phyloP scores from a whole-genome alignment of 2,329 filamentous ascomycete species.

The Lanzia echinophila region DNA sequence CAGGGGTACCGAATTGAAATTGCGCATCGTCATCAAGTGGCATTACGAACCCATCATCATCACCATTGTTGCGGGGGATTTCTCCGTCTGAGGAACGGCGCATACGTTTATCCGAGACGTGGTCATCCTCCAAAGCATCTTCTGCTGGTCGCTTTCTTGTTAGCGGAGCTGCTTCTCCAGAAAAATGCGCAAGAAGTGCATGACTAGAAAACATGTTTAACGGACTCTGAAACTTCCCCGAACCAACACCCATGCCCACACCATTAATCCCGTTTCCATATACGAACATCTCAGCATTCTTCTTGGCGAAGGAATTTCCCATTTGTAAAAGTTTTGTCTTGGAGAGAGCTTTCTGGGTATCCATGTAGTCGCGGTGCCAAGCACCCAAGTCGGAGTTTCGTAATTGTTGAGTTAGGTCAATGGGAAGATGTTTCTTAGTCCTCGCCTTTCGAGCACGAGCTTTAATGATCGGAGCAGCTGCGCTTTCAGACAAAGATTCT shows the following conservation, averaged over 20 bases:
- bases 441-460: conserved; percentile 26
- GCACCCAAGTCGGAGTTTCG: conserved; percentile 47
- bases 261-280: conserved; percentile 49
- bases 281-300: conserved; percentile 56
- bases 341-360: conserved; percentile 49
- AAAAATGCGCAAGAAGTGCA: conserved; percentile 37
- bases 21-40: conserved; percentile 38
- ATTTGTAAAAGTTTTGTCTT: conserved; percentile 39
- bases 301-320: conserved; percentile 44
- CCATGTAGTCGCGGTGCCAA: conserved; percentile 53
- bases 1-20: conserved; percentile 26
- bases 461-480: conserved; percentile 34
- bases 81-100: conserved; percentile 24
- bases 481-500: conserved; percentile 33
- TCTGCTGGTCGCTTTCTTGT: background rate
- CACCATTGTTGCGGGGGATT: conserved; percentile 11
- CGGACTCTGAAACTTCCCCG: conserved; percentile 36
- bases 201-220: conserved; percentile 54
- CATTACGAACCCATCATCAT: conserved; percentile 32
- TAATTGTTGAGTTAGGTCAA: conserved; percentile 46
- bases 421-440: conserved; percentile 35
- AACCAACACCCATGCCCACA: conserved; percentile 41
- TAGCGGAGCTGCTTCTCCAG: background rate
- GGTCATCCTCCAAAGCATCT: background rate
- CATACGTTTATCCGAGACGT: background rate